Evolutionary conservation across 2,329 filamentous ascomycete species (phyloP).

Genomic region (Trichoderma atrobrunneum): DNA sequence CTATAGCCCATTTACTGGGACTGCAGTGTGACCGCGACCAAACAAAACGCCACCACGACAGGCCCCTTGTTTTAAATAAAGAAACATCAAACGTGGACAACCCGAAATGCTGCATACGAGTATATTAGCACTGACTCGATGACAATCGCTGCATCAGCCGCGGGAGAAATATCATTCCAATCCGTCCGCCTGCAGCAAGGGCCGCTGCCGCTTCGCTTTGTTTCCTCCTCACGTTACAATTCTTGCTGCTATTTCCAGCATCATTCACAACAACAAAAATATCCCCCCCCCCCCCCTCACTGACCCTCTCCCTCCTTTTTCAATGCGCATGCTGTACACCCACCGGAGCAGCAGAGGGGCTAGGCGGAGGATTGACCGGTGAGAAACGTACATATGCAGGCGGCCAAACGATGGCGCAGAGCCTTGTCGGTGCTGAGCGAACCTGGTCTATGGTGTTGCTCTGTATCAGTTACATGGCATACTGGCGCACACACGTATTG

Average conservation of each 20-base stretch:
- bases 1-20: not conserved
- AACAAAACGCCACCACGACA: not conserved
- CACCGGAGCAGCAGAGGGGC: not conserved
- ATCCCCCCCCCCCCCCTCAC: not conserved
- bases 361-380: not conserved
- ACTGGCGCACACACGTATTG: not conserved
- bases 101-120: not conserved
- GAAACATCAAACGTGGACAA: not conserved
- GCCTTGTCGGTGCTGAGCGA: not conserved
- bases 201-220: not conserved
- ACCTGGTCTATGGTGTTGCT: not conserved
- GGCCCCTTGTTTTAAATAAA: not conserved
- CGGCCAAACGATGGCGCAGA: not conserved
- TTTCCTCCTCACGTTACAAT: not conserved
- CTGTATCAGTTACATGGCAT: not conserved
- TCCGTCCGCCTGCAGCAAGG: not conserved
- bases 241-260: not conserved
- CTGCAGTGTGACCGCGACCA: not conserved
- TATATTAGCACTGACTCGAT: not conserved
- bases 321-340: not conserved
- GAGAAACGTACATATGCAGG: slow-evolving; percentile 5
- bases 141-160: not conserved
- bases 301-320: not conserved
- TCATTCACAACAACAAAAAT: not conserved
- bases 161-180: not conserved